phyloP scores from a whole-genome alignment of 176 grass and related monocot species.

The Phyllostachys edulis region DNA sequence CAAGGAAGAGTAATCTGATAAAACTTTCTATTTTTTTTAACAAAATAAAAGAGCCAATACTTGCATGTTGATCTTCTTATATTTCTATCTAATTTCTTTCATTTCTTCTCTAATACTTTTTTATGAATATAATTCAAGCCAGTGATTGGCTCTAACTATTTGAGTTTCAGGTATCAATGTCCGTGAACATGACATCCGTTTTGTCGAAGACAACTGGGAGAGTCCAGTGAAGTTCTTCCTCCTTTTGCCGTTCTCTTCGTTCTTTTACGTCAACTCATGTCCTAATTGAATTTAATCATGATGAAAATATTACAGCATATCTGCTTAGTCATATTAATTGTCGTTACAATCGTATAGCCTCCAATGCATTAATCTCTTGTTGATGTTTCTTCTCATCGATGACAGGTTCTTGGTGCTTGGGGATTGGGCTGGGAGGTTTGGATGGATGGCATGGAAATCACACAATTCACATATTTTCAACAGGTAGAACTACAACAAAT shows the following conservation, averaged over 20 bases:
- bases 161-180: slow-evolving; percentile 67
- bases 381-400: neutral
- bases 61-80: neutral
- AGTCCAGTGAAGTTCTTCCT: slow-evolving; percentile 63
- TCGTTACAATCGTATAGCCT: neutral
- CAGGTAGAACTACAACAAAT: slow-evolving; percentile 47
- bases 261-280: neutral
- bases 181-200: slow-evolving; percentile 84
- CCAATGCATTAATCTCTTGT: neutral
- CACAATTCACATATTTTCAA: slow-evolving; percentile 99
- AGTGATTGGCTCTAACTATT: slow-evolving; percentile 9
- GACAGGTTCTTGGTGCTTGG: slow-evolving; percentile 95
- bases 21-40: neutral
- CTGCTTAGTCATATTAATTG: neutral
- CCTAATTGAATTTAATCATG: neutral
- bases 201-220: slow-evolving; percentile 98
- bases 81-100: neutral
- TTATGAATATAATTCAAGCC: slow-evolving; percentile 15
- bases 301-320: neutral
- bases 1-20: neutral
- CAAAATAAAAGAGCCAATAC: neutral
- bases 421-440: slow-evolving; percentile 98
- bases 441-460: slow-evolving; percentile 99
- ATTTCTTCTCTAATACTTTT: neutral
- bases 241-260: neutral